phyloP scores from a whole-genome alignment of 2,329 filamentous ascomycete genomes.

The Colletotrichum sp. region DNA sequence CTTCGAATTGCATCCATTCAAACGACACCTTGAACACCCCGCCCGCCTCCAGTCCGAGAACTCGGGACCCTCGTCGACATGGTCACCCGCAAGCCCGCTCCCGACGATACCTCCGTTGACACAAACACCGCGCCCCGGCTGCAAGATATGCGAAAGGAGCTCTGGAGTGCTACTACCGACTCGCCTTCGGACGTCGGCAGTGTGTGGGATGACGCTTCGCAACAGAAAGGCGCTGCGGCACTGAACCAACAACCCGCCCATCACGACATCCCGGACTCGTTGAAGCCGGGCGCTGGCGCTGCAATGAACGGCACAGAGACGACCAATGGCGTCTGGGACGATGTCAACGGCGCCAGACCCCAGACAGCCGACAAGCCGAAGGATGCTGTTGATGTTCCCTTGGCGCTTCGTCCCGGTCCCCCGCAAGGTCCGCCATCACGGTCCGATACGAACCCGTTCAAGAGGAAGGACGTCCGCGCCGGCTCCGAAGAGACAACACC shows the following conservation, averaged over 20 bases:
- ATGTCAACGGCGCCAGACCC: slow-evolving; percentile 24
- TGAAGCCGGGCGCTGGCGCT: slow-evolving; percentile 34
- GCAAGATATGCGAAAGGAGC: slow-evolving; percentile 32
- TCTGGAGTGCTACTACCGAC: slow-evolving; percentile 34
- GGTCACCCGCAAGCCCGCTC: slow-evolving; percentile 46
- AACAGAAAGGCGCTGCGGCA: slow-evolving; percentile 3
- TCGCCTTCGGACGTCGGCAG: slow-evolving; percentile 31
- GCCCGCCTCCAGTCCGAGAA: slow-evolving; percentile 3
- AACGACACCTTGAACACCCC: background rate
- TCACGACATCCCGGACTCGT: slow-evolving; percentile 32
- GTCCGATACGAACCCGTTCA: slow-evolving; percentile 58
- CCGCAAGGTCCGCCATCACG: slow-evolving; percentile 17
- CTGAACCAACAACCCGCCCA: background rate
- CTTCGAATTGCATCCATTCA: background rate
- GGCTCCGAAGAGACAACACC: slow-evolving; percentile 14
- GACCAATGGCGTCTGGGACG: slow-evolving; percentile 37
- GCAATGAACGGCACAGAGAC: slow-evolving; percentile 24
- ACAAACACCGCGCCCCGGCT: slow-evolving; percentile 27
- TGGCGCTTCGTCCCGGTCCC: slow-evolving; percentile 33
- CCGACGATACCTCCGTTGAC: slow-evolving; percentile 31
- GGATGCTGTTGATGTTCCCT: slow-evolving; percentile 30
- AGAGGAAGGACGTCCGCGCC: slow-evolving; percentile 47
- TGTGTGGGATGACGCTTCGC: slow-evolving; percentile 28
- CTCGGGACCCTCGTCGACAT: slow-evolving; percentile 32
- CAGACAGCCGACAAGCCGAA: background rate